A percentile compares a stretch with the other conserved stretches of the same genome.
These are phyloP conservation scores for Volvox reticuliferus DNA, from an alignment of 139 green algal species.

Conservation along the genomic window DNA sequence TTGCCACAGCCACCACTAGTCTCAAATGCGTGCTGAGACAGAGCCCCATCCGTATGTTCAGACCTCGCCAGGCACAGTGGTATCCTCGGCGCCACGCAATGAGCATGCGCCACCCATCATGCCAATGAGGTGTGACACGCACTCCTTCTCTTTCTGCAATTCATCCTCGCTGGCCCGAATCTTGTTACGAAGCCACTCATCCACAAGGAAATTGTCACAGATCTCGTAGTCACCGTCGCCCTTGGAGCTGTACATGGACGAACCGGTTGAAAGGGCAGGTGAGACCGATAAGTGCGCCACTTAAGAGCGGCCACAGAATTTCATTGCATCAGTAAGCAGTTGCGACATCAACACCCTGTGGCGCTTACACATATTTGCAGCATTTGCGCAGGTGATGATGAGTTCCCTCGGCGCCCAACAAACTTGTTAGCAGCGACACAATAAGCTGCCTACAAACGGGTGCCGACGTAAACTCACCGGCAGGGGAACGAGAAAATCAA, in stretches of 20 bases:
- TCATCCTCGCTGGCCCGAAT: constrained; percentile 82
- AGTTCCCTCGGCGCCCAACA: no score
- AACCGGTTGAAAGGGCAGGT: neutral
- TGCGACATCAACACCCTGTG: no score
- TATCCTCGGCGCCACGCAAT: constrained; percentile 79
- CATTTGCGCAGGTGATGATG: no score
- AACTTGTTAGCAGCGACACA: no score
- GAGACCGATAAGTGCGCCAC: no score
- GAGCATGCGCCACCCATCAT: constrained; percentile 70
- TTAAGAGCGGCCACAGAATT: no score
- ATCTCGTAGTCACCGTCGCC: constrained; percentile 93
- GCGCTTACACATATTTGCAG: no score
- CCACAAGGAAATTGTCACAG: constrained; percentile 84
- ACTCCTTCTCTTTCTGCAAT: constrained; percentile 89
- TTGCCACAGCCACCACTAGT: no score
- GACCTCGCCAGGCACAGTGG: constrained; percentile 87
- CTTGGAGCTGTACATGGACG: constrained; percentile 72
- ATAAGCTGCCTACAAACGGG: no score
- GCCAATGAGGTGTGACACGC: constrained; percentile 87
- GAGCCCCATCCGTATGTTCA: constrained; percentile 57
- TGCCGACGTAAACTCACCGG: constrained; percentile 52
- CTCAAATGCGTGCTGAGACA: no score
- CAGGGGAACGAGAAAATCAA: constrained; percentile 93
- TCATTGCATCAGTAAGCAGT: no score
- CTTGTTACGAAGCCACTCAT: constrained; percentile 87